A percentile compares a stretch with the other conserved stretches of the same genome.
These are phyloP conservation scores for Bimuria novae-zelandiae DNA, from an alignment of 2,329 filamentous ascomycete species.

Conservation along the genomic window DNA sequence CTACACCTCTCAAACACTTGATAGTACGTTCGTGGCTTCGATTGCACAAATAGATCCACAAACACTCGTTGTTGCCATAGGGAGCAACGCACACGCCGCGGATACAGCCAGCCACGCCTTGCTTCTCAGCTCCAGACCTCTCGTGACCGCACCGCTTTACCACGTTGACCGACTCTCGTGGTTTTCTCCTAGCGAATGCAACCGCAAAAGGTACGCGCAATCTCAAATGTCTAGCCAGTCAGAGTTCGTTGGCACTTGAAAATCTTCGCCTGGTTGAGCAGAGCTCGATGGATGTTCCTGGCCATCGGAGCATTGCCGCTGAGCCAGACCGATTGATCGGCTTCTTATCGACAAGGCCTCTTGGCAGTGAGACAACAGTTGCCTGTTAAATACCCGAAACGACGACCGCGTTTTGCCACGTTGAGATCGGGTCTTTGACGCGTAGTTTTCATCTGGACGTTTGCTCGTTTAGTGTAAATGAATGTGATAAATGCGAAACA, in stretches of 20 bases:
- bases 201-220: slow-evolving; percentile 11
- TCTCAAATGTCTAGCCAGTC: slow-evolving; percentile 4
- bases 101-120: neutral
- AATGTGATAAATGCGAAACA: neutral
- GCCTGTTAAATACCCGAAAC: neutral
- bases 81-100: neutral
- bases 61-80: neutral
- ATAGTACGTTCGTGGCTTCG: neutral
- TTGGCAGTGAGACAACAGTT: slow-evolving; percentile 1
- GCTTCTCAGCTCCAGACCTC: neutral
- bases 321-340: slow-evolving; percentile 7
- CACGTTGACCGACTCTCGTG: neutral
- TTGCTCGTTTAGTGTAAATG: too few species aligned
- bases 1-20: slow-evolving; percentile 1
- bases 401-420: neutral
- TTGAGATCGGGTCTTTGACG: too few species aligned
- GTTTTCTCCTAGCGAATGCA: neutral
- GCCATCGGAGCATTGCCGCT: slow-evolving; percentile 7
- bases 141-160: neutral
- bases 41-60: neutral
- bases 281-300: neutral
- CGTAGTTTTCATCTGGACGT: neutral
- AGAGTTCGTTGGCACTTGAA: neutral
- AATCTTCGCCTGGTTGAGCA: neutral
- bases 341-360: neutral